These are phyloP conservation scores for Diaporthe velutina DNA, from an alignment of 2,329 filamentous ascomycete genomes.

Conservation along the genomic window DNA sequence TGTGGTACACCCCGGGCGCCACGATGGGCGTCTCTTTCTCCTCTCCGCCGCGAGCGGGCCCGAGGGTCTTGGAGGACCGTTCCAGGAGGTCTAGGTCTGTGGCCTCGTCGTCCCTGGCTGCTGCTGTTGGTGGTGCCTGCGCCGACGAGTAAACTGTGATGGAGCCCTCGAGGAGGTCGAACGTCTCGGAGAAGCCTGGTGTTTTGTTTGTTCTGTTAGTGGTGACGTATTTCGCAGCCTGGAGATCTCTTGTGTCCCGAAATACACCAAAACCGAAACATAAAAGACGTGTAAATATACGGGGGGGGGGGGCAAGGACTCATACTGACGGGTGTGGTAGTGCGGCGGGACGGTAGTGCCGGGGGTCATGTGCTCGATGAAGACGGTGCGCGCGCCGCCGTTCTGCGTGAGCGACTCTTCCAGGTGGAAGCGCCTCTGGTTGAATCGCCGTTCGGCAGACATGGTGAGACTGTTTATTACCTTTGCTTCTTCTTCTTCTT, in stretches of 20 bases:
- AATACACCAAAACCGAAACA: no score
- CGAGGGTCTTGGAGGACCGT: constrained; percentile 7
- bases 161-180: constrained; percentile 40
- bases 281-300: background rate
- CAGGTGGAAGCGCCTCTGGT: constrained; percentile 40
- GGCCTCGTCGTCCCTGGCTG: constrained; percentile 15
- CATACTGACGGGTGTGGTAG: constrained; percentile 35
- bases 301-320: background rate
- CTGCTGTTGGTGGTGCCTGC: constrained; percentile 31
- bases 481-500: background rate
- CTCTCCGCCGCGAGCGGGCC: background rate
- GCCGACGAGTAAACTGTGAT: constrained; percentile 36
- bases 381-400: constrained; percentile 39
- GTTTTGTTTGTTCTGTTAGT: background rate
- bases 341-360: constrained; percentile 41
- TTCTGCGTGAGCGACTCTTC: constrained; percentile 41
- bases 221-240: no score
- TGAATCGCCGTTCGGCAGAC: constrained; percentile 40
- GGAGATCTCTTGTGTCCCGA: no score
- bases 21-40: background rate
- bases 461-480: background rate
- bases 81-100: constrained; percentile 23
- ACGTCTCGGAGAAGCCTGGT: constrained; percentile 39
- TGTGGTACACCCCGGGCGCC: constrained; percentile 36
- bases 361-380: constrained; percentile 41